phyloP scores from a whole-genome alignment of 306 rosid species.

The Cicer bijugum region DNA sequence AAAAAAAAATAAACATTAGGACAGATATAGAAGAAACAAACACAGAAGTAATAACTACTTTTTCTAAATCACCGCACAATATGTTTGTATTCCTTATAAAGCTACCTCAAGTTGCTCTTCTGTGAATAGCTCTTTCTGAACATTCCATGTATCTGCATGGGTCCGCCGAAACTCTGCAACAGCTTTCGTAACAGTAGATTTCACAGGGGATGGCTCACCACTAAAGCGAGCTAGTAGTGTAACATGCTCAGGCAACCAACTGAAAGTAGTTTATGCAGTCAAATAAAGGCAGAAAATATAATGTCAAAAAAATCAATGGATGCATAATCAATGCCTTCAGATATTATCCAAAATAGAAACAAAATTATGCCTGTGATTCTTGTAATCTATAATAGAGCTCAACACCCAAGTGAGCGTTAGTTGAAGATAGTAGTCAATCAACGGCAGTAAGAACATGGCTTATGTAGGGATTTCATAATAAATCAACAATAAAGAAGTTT shows the following conservation, averaged over 20 bases:
- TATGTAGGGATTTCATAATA: constrained; percentile 9
- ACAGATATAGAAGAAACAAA: neutral
- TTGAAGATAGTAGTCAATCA: constrained; percentile 22
- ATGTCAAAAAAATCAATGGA: neutral
- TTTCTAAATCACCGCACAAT: constrained; percentile 18
- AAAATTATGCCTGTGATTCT: neutral
- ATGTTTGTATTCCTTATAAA: constrained; percentile 20
- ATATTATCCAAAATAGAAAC: constrained; percentile 26
- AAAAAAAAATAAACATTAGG: constrained; percentile 21
- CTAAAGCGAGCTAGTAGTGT: constrained; percentile 89
- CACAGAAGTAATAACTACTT: constrained; percentile 1
- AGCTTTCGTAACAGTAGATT: constrained; percentile 94
- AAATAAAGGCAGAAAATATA: constrained; percentile 21
- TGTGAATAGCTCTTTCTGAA: constrained; percentile 84
- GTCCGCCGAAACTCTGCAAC: constrained; percentile 98
- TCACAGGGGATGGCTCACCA: constrained; percentile 92
- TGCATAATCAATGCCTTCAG: constrained; percentile 27
- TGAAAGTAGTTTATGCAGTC: constrained; percentile 46
- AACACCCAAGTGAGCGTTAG: constrained; percentile 30
- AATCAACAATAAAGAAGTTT: neutral
- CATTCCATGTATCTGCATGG: constrained; percentile 98
- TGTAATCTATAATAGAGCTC: constrained; percentile 10
- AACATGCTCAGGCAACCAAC: constrained; percentile 96
- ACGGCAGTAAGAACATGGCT: constrained; percentile 8
- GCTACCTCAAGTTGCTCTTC: constrained; percentile 97